Evolutionary conservation across 495 filamentous ascomycete species (phyloP).

Genomic region (Tuber umbilicatum): DNA sequence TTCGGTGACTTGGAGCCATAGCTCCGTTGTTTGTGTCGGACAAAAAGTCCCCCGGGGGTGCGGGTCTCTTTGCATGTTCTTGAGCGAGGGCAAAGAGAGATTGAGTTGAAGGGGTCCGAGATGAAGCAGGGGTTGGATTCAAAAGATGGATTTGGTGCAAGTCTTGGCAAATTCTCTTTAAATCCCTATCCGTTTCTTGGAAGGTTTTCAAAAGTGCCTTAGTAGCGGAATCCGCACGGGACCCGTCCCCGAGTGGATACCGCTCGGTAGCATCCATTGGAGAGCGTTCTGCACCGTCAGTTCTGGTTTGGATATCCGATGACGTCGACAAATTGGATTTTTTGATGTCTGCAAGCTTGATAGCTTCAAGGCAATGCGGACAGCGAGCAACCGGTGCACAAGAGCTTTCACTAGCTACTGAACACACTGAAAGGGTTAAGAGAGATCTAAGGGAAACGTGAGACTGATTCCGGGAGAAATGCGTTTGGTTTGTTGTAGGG

Average conservation of each 20-base stretch:
- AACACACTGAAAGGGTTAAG: constrained; percentile 28
- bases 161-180: constrained; percentile 24
- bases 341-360: constrained; percentile 2
- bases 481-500: constrained; percentile 7
- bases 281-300: constrained; percentile 5
- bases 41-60: background rate
- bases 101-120: constrained; percentile 8
- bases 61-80: background rate
- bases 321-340: background rate
- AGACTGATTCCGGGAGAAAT: constrained; percentile 12
- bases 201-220: constrained; percentile 21
- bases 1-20: background rate
- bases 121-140: constrained; percentile 25
- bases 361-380: constrained; percentile 20
- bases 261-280: constrained; percentile 12
- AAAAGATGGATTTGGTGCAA: constrained; percentile 31
- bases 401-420: constrained; percentile 17
- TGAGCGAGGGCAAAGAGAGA: background rate
- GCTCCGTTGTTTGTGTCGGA: background rate
- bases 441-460: constrained; percentile 20
- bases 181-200: constrained; percentile 21
- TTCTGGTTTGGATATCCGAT: background rate
- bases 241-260: constrained; percentile 5
- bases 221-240: constrained; percentile 11
- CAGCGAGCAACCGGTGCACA: constrained; percentile 5